These are phyloP conservation scores for Tetraselmis striata DNA, from an alignment of 139 green algal genomes.

Conservation along the genomic window DNA sequence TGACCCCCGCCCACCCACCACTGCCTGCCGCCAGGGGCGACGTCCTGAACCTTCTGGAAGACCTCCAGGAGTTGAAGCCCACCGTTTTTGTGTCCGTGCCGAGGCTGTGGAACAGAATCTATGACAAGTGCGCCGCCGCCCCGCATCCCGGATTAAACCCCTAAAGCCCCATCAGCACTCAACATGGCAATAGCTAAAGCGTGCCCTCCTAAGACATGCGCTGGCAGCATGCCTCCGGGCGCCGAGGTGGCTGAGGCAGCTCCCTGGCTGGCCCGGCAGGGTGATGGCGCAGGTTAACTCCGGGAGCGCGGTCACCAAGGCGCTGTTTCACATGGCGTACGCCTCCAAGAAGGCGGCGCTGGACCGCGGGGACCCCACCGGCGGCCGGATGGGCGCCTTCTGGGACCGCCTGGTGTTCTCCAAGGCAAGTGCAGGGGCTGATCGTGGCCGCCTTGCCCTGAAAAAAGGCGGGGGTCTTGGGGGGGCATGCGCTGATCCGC, in stretches of 20 bases:
- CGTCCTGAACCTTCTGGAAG: slow-evolving; percentile 65
- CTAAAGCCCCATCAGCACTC: too few species aligned
- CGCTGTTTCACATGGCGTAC: slow-evolving; percentile 72
- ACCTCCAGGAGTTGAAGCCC: slow-evolving; percentile 60
- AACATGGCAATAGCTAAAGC: too few species aligned
- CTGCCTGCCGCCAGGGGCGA: slow-evolving; percentile 45
- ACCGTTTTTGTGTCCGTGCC: slow-evolving; percentile 86
- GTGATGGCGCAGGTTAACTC: slow-evolving; percentile 21
- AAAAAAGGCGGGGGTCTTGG: background rate
- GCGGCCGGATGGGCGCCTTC: slow-evolving; percentile 60
- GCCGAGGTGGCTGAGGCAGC: too few species aligned
- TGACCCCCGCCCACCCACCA: background rate
- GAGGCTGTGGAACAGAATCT: slow-evolving; percentile 94
- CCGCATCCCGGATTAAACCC: too few species aligned
- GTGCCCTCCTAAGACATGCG: too few species aligned
- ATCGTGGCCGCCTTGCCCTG: too few species aligned
- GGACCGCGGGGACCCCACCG: slow-evolving; percentile 46
- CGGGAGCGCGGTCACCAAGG: slow-evolving; percentile 47
- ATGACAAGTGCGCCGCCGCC: slow-evolving; percentile 52
- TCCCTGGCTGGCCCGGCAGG: too few species aligned
- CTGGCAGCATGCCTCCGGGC: background rate
- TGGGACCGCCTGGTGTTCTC: slow-evolving; percentile 93
- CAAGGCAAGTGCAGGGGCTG: slow-evolving; percentile 85
- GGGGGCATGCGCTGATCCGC: background rate
- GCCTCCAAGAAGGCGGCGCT: slow-evolving; percentile 63